Base-by-base conservation (phyloP, 2,329 filamentous ascomycete genomes). In the Botryotinia calthae region DNA sequence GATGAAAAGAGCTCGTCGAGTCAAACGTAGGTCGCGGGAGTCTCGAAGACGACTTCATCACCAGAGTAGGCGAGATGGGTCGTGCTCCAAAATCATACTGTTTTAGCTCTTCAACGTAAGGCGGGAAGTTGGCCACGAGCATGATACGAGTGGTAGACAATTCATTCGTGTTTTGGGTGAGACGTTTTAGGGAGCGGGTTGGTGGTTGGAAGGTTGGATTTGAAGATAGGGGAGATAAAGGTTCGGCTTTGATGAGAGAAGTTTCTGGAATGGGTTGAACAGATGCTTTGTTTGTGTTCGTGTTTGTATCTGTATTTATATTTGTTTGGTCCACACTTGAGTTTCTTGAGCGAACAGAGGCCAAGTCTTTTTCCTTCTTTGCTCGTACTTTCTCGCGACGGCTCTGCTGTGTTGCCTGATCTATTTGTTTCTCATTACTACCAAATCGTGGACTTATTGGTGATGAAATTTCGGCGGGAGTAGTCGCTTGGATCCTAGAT, bases 311-410 rank as follows among this genome's bases (percentile, higher is more conserved):
- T 16, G 2, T 22, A 4, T 42, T 56, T 7, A 25, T 9, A 20
- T 22, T 54, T 56, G n/a, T 56, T 42, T 56, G 54, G 18, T 56
- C 18, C 48, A 67, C 10, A n/a, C 28, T 42, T 6, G 48, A 67
- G 25, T 46, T 51, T 22, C 34, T 59, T 22, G 20, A n/a, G 31
- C 62, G 48, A 37, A 74, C 64, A 10, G 59, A 62, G 28, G 77
- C 79, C 1, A 80, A 76, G 64, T 80, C 78, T 54, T 74, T 70
- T 37, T 75, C 70, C 66, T 78, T 79, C 40, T 72, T 71, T 28
- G 75, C 76, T 68, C 74, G 74, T 6, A 79, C 78, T 62, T 71
- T 73, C 34, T 79, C 77, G 65, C 75, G 74, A 40, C 77, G 64
- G n/a, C 25, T 75, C 58, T 75, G 70, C 20, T 59, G 65, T 4